phyloP scores from a whole-genome alignment of 2,329 filamentous ascomycete genomes.

The Colletotrichum orbiculare region DNA sequence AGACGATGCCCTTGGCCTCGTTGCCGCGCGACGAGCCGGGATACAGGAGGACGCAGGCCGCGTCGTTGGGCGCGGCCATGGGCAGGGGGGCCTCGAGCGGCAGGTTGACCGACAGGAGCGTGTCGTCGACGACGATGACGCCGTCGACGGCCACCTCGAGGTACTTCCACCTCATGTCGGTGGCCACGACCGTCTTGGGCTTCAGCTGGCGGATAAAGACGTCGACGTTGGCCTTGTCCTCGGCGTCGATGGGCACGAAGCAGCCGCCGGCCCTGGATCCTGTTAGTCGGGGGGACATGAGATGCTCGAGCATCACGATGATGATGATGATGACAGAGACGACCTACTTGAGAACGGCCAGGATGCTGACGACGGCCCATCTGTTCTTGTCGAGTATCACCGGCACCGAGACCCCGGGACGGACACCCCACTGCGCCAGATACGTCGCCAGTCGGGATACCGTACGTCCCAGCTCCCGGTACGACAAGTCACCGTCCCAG shows the following conservation, averaged over 20 bases:
- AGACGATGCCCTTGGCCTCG: slow-evolving; percentile 69
- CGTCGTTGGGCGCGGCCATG: slow-evolving; percentile 54
- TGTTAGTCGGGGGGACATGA: slow-evolving; percentile 43
- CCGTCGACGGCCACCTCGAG: slow-evolving; percentile 53
- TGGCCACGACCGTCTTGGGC: slow-evolving; percentile 56
- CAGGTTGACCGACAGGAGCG: slow-evolving; percentile 46
- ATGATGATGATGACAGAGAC: slow-evolving; percentile 43
- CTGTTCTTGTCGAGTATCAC: slow-evolving; percentile 77
- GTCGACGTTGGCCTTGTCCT: slow-evolving; percentile 54
- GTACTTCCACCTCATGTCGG: slow-evolving; percentile 53
- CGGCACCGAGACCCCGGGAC: slow-evolving; percentile 67
- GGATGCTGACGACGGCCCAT: slow-evolving; percentile 75
- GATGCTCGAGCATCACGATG: neutral
- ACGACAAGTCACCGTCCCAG: slow-evolving; percentile 58
- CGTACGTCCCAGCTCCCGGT: slow-evolving; percentile 51
- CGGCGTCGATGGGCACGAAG: slow-evolving; percentile 62
- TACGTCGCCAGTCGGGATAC: slow-evolving; percentile 53
- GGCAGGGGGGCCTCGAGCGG: slow-evolving; percentile 43
- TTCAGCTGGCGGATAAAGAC: slow-evolving; percentile 56
- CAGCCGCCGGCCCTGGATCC: slow-evolving; percentile 54
- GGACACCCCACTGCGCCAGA: slow-evolving; percentile 62
- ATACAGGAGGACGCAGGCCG: slow-evolving; percentile 71
- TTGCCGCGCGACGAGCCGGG: slow-evolving; percentile 62
- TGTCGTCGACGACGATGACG: slow-evolving; percentile 55
- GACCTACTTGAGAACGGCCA: slow-evolving; percentile 74